Conservation (phyloP, 768 basidiomycete species). For the Boletus sp. region DNA sequence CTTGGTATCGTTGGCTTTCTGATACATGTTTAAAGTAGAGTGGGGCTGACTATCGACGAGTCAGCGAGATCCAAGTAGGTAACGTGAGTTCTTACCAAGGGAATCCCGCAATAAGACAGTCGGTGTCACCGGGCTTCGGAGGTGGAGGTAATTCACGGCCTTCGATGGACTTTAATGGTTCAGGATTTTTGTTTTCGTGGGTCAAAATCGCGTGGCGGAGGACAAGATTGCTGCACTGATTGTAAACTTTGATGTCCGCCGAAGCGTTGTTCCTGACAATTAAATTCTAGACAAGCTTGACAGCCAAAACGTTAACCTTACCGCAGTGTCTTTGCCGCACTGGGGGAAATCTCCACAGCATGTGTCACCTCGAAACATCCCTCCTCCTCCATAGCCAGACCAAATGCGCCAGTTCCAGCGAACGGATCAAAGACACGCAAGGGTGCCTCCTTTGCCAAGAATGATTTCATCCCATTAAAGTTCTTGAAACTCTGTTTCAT, state of each 20-base stretch:
- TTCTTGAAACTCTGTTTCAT: slow-evolving; percentile 28
- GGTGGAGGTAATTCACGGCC: slow-evolving; percentile 41
- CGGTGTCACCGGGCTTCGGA: slow-evolving; percentile 51
- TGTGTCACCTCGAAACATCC: slow-evolving; percentile 59
- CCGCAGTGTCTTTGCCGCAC: slow-evolving; percentile 66
- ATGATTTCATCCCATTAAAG: slow-evolving; percentile 33
- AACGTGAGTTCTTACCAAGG: slow-evolving; percentile 53
- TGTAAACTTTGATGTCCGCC: slow-evolving; percentile 51
- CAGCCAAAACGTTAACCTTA: slow-evolving; percentile 27
- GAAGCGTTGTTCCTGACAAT: slow-evolving; percentile 47
- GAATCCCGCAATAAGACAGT: slow-evolving; percentile 67
- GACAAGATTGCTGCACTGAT: slow-evolving; percentile 67
- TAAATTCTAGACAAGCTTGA: background rate
- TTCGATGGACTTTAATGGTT: slow-evolving; percentile 39
- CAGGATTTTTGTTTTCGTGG: slow-evolving; percentile 39
- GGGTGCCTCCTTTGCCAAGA: slow-evolving; percentile 20
- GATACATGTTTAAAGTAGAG: slow-evolving; percentile 68
- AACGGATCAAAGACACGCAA: slow-evolving; percentile 42
- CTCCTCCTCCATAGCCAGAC: slow-evolving; percentile 50
- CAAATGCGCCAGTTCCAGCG: slow-evolving; percentile 56
- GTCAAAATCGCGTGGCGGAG: slow-evolving; percentile 56
- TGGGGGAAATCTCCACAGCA: slow-evolving; percentile 71
- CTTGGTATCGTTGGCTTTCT: slow-evolving; percentile 62
- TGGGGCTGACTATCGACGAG: slow-evolving; percentile 62
- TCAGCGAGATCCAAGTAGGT: slow-evolving; percentile 1